phyloP scores from a whole-genome alignment of 2,329 filamentous ascomycete species.

The Pezicula neosporulosa region DNA sequence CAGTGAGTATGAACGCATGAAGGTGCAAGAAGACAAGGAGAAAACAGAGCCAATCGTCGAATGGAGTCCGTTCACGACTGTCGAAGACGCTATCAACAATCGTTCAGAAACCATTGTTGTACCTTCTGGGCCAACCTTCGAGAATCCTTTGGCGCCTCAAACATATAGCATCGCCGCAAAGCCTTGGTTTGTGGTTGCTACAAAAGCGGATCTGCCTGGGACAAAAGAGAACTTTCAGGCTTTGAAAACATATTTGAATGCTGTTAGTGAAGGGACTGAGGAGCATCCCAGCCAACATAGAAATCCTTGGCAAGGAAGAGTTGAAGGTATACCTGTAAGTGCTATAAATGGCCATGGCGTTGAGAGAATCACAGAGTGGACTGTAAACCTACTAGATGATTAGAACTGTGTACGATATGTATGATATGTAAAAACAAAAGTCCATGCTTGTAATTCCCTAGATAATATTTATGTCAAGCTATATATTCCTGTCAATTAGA shows the following conservation, averaged over 20 bases:
- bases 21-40: conserved; percentile 73
- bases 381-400: conserved; percentile 57
- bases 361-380: conserved; percentile 69
- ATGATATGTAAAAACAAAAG: no score
- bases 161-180: conserved; percentile 69
- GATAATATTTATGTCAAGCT: no score
- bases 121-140: conserved; percentile 15
- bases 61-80: conserved; percentile 47
- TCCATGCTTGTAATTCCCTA: no score
- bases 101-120: conserved; percentile 25
- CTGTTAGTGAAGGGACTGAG: conserved; percentile 57
- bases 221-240: conserved; percentile 74
- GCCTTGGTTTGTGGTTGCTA: conserved; percentile 94
- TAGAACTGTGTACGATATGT: no score
- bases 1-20: conserved; percentile 66
- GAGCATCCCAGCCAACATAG: conserved; percentile 70
- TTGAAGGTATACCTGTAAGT: conserved; percentile 78
- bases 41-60: conserved; percentile 59
- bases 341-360: conserved; percentile 86
- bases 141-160: conserved; percentile 21
- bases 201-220: conserved; percentile 79
- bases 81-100: conserved; percentile 32
- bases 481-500: no score
- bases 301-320: conserved; percentile 55
- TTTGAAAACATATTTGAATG: conserved; percentile 68